phyloP scores from a whole-genome alignment of 148 eudicot genomes.

The Amaranthus palmeri region DNA sequence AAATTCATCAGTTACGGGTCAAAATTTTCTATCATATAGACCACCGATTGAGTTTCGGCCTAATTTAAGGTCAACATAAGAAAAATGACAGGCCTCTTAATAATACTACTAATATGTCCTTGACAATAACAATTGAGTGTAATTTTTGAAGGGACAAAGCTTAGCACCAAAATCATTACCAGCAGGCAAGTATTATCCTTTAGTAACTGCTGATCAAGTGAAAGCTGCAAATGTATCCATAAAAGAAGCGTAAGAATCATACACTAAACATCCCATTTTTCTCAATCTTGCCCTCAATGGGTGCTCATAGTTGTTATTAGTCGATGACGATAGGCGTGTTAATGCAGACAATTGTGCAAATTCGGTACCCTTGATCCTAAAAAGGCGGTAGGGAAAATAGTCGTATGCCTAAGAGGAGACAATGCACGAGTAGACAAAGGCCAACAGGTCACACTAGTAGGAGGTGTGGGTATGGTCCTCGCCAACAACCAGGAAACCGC shows the following conservation, averaged over 20 bases:
- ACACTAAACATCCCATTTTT: too few relatives aligned
- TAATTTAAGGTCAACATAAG: too few relatives aligned
- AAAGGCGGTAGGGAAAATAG: slow-evolving; percentile 65
- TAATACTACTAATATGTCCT: not conserved
- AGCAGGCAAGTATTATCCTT: slow-evolving; percentile 39
- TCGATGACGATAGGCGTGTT: not conserved
- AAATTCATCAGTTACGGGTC: too few relatives aligned
- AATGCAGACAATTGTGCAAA: slow-evolving; percentile 54
- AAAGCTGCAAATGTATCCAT: slow-evolving; percentile 51
- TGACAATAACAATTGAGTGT: not conserved
- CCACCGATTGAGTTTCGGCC: too few relatives aligned
- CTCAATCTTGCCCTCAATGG: not conserved
- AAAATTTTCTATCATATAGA: too few relatives aligned
- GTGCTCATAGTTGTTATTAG: too few relatives aligned
- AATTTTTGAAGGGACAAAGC: slow-evolving; percentile 60
- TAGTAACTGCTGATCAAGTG: slow-evolving; percentile 49
- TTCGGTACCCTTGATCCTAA: slow-evolving; percentile 46
- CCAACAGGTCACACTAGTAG: slow-evolving; percentile 58
- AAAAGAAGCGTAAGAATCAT: slow-evolving; percentile 57
- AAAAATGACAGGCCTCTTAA: not conserved
- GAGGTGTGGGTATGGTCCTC: slow-evolving; percentile 81
- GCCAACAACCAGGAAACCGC: slow-evolving; percentile 51
- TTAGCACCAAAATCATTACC: slow-evolving; percentile 53
- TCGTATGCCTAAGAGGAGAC: slow-evolving; percentile 72
- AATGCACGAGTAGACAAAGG: slow-evolving; percentile 86